Evolutionary conservation across 2,329 filamentous ascomycete species (phyloP), one percentile per base, ranked within the genome.

Genomic region (Arthrobotrys conoides): DNA sequence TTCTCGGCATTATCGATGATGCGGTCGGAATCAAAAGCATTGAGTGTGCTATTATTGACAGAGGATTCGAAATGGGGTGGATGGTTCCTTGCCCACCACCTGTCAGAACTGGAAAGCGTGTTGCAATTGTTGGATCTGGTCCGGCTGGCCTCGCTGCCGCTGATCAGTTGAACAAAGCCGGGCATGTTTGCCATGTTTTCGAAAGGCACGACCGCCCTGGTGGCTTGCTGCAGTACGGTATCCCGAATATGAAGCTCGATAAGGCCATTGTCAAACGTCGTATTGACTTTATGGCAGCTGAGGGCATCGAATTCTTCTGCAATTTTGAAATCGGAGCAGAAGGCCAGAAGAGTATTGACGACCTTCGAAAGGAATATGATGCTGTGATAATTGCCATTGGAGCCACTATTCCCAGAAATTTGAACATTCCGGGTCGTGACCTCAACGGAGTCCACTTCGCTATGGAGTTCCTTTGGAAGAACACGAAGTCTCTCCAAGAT

Each of bases 191-290:
- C 69, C 97, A 93, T 12, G 90, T 98, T 18, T 97, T 96, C 83
- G 95, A 98, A 88, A 93, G 95, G 81, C 90, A 94, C 77, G 95
- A 98, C 84, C 93, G 95, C 81, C 87, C 92, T 73, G 95, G 95
- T 86, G 95, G 95, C 85, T 88, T 98, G 70, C 89, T 98, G 83
- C 97, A 79, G 53, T 97, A 98, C 84, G 95, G 95, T 82, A 98
- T 98, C 82, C 95, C 95, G 81, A 98, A 98, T 88, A 98, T 98
- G 95, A 98, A 98, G 88, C 92, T 98, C 49, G 95, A 98, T 87
- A 98, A 98, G 89, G 93, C 93, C 84, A 91, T 97, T 80, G 95
- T 98, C 78, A 95, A 97, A 88, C 92, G 95, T 66, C 92, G 95
- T 84, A 94, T 96, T 61, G 93, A 97, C 85, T 94, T 98, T 85